A percentile compares a stretch with the other conserved stretches of the same genome.
These are phyloP conservation scores for Proliferodiscus dingleyae DNA, from an alignment of 2,329 filamentous ascomycete species.

Conservation along the genomic window DNA sequence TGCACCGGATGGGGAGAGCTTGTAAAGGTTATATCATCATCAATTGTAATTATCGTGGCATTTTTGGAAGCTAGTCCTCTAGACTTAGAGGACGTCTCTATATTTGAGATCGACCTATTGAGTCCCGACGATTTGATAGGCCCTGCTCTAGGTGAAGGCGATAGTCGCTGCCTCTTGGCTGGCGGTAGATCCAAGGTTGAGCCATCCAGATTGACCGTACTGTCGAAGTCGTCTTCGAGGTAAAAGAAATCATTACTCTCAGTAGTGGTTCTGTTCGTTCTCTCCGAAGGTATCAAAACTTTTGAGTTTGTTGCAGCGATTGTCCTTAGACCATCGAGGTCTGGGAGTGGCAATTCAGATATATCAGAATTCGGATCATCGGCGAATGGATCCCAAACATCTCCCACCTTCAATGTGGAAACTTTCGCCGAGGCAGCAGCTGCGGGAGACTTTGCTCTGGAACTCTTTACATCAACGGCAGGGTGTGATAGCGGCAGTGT, in stretches of 20 bases:
- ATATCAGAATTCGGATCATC: not conserved
- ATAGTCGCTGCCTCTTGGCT: constrained; percentile 6
- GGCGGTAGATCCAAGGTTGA: not conserved
- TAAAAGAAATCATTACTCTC: constrained; percentile 7
- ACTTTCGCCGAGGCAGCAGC: too few relatives aligned
- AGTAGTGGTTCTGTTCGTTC: not conserved
- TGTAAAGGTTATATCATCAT: constrained; percentile 25
- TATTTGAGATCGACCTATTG: constrained; percentile 30
- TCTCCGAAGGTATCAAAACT: not conserved
- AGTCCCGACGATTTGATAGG: constrained; percentile 9
- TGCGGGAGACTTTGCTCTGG: not conserved
- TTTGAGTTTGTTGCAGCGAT: not conserved
- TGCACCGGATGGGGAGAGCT: constrained; percentile 27
- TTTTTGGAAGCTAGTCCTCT: constrained; percentile 30
- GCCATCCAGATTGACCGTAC: constrained; percentile 1
- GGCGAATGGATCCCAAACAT: not conserved
- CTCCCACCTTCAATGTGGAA: too few relatives aligned
- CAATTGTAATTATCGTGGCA: constrained; percentile 30
- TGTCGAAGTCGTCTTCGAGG: constrained; percentile 16
- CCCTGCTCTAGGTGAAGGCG: not conserved
- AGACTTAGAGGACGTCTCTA: constrained; percentile 33
- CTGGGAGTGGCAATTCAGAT: not conserved
- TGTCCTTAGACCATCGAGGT: not conserved
- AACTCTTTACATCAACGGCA: not conserved
- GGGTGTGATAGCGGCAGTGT: not conserved